Evolutionary conservation across 495 filamentous ascomycete genomes (phyloP), one percentile per base, ranked within the genome.

Genomic region (Hypoxylon lienhwacheense): DNA sequence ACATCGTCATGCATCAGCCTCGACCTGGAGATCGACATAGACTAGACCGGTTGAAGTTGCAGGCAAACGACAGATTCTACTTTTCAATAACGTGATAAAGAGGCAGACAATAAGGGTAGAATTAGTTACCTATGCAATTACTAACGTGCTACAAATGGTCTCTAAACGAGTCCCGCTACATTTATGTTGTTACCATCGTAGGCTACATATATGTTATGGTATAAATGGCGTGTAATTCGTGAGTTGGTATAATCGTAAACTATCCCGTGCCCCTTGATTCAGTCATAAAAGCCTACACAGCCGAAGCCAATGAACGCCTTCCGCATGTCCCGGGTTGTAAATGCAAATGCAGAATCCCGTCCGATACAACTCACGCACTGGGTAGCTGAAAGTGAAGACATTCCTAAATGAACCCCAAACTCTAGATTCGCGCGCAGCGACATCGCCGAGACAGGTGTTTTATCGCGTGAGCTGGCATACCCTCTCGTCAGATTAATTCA

Each of bases 401-500:
- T 22, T 29, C 35, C 39, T 22, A 28, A n/a, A 24, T 14, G n/a
- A n/a, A n/a, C n/a, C n/a, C n/a, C n/a, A n/a, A n/a, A n/a, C n/a
- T n/a, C n/a, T n/a, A n/a, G n/a, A n/a, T n/a, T n/a, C n/a, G n/a
- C n/a, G n/a, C n/a, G n/a, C n/a, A n/a, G n/a, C n/a, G n/a, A n/a
- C n/a, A n/a, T n/a, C n/a, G n/a, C n/a, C n/a, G n/a, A n/a, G n/a
- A n/a, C n/a, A n/a, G n/a, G n/a, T n/a, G n/a, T n/a, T n/a, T n/a
- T 33, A 35, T 34, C 22, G 12, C 26, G 19, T 29, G 26, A 37
- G 19, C 11, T 15, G 34, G 7, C 19, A 8, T 17, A 48, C 6
- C n/a, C 2, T 33, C 42, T 67, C 40, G 54, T 11, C 47, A 44
- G 12, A 69, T 20, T 42, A 40, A 52, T 53, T 72, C 70, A 28